Evolutionary conservation across 192 early-diverging fungal genomes (phyloP).

Genomic region (Coemansia sp.): DNA sequence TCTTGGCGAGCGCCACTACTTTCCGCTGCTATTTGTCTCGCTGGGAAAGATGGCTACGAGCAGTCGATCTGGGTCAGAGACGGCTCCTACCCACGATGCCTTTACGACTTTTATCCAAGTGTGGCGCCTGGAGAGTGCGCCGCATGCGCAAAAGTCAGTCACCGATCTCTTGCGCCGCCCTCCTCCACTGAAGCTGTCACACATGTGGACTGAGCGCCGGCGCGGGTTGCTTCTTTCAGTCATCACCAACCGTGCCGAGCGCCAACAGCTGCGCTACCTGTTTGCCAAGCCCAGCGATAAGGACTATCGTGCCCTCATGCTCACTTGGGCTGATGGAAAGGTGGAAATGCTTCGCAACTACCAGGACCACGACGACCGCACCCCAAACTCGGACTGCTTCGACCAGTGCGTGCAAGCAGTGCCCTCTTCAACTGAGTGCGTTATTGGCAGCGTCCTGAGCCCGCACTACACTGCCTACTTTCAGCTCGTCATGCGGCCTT

Average conservation of each 20-base stretch:
- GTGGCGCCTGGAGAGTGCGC: conserved; percentile 51
- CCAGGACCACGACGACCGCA: conserved; percentile 22
- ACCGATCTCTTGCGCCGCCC: conserved; percentile 39
- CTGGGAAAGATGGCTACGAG: conserved; percentile 18
- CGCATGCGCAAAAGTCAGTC: conserved; percentile 48
- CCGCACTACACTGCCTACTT: conserved; percentile 55
- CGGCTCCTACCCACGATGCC: conserved; percentile 1
- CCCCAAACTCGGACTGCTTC: conserved; percentile 23
- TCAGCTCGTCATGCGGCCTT: conserved; percentile 45
- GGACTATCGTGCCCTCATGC: conserved; percentile 56
- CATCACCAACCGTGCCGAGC: conserved; percentile 53
- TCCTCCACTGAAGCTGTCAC: conserved; percentile 41
- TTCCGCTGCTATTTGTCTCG: conserved; percentile 53
- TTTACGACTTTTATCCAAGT: conserved; percentile 46
- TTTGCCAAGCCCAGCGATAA: conserved; percentile 55
- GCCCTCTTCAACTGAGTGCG: conserved; percentile 24
- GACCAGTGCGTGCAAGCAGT: conserved; percentile 43
- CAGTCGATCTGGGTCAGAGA: background rate
- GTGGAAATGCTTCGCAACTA: conserved; percentile 58
- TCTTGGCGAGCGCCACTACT: conserved; percentile 51
- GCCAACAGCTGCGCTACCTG: conserved; percentile 58
- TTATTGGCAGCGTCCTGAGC: conserved; percentile 52
- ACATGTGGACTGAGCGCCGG: conserved; percentile 50
- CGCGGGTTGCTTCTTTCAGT: conserved; percentile 48
- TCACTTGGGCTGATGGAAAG: conserved; percentile 54